Evolutionary conservation across 2,329 filamentous ascomycete species (phyloP).

Genomic region (Penicillium occitanis): DNA sequence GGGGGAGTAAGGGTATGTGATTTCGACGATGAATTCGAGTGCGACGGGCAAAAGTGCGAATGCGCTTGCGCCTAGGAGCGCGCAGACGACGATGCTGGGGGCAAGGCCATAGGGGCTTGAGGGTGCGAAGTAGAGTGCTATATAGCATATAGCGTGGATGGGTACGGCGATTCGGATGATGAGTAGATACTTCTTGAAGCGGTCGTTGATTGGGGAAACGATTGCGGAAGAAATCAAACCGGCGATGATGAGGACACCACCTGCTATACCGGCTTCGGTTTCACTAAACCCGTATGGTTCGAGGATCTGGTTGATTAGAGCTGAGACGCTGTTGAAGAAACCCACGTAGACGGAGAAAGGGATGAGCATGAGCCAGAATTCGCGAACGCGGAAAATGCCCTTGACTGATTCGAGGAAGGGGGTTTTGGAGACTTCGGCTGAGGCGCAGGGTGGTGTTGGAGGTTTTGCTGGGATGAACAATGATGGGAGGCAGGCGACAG

Average conservation of each 20-base stretch:
- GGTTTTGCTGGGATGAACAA: slow-evolving; percentile 77
- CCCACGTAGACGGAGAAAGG: slow-evolving; percentile 85
- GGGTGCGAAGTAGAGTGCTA: slow-evolving; percentile 80
- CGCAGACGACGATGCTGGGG: slow-evolving; percentile 71
- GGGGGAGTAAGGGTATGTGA: slow-evolving; percentile 81
- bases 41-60: slow-evolving; percentile 82
- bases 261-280: slow-evolving; percentile 82
- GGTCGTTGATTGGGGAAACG: slow-evolving; percentile 77
- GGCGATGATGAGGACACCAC: slow-evolving; percentile 83
- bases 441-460: slow-evolving; percentile 73
- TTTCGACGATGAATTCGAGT: slow-evolving; percentile 82
- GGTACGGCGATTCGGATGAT: slow-evolving; percentile 74
- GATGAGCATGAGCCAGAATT: slow-evolving; percentile 77
- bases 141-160: slow-evolving; percentile 69
- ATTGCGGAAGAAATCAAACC: slow-evolving; percentile 77
- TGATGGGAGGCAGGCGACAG: slow-evolving; percentile 67
- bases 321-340: slow-evolving; percentile 90
- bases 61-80: slow-evolving; percentile 72
- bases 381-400: slow-evolving; percentile 58
- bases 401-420: slow-evolving; percentile 57
- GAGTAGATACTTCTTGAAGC: slow-evolving; percentile 73
- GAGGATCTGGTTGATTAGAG: slow-evolving; percentile 86
- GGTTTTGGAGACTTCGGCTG: slow-evolving; percentile 56
- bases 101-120: slow-evolving; percentile 49
- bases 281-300: slow-evolving; percentile 81